Evolutionary conservation across 306 rosid species (phyloP), one percentile per base, ranked within the genome.

Genomic region (Cucurbita maxima): DNA sequence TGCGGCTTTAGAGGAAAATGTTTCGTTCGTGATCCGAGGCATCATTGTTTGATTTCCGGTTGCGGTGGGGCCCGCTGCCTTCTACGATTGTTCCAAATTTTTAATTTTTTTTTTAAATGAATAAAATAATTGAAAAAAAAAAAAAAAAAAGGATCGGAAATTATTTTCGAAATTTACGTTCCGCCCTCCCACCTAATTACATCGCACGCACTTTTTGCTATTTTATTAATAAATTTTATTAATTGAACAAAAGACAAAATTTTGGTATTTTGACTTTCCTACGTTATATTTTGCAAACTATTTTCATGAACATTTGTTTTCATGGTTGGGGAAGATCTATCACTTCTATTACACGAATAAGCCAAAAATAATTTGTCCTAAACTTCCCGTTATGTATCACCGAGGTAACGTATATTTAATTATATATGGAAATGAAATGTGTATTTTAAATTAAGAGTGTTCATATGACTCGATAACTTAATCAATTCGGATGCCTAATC

Each of bases 1-100:
- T 62, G 70, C 14, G 47, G 47, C 12, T 61, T 61, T 61, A 22
- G 67, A 34, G 30, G 11, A 16, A 62, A 62, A n/a, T 62, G 70
- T 40, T 62, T 15, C 70, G 70, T 62, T 62, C 50, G 50, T 30
- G 70, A 62, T 62, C 70, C 70, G 25, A 62, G 70, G 70, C 69
- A 61, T 40, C 48, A 16, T 37, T 15, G 22, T 13, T 59, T 59
- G 66, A 59, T 59, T 59, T 59, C 19, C 44, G 0, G 30, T 61
- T 61, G 13, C 47, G 10, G 69, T 37, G 70, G 70, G 70, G 30
- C 68, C 69, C 50, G 6, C 47, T 61, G 22, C 14, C 11, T 59
- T 59, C 64, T 58, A 58, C 37, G 40, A 6, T 57, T 57, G 1
- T 47, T 47, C 2, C 3, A 10, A 11, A 47, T 11, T 47, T 12